Percentiles rank a stretch among this genome's conserved stretches.
phyloP scores from a whole-genome alignment of 1,284 basidiomycete species.

The Cutaneotrichosporon mucoides region DNA sequence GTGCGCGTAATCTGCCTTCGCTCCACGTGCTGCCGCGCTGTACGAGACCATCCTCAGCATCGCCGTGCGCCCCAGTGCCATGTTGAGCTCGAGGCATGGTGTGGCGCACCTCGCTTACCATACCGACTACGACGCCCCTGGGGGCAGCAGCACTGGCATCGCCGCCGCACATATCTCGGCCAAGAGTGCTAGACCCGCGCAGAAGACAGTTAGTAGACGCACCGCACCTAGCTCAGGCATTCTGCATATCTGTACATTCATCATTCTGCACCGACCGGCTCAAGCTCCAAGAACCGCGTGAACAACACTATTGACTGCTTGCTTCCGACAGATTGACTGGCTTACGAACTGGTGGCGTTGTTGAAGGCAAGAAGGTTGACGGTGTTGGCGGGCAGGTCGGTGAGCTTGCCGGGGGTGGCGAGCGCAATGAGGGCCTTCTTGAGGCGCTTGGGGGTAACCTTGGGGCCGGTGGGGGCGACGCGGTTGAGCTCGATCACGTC shows the following conservation, averaged over 20 bases:
- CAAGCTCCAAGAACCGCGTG: not conserved
- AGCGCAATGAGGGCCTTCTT: constrained; percentile 69
- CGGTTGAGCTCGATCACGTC: constrained; percentile 29
- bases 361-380: constrained; percentile 75
- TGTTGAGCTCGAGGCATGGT: too few species aligned
- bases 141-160: too few species aligned
- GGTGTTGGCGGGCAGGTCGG: constrained; percentile 51
- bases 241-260: constrained; percentile 8
- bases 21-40: too few species aligned
- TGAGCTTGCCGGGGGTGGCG: constrained; percentile 57
- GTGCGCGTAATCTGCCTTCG: too few species aligned
- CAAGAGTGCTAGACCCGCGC: not conserved
- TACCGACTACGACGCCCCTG: too few species aligned
- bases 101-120: too few species aligned
- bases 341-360: constrained; percentile 59
- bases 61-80: too few species aligned
- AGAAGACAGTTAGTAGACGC: not conserved
- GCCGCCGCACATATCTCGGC: too few species aligned
- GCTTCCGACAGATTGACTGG: constrained; percentile 15
- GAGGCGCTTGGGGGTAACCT: constrained; percentile 62
- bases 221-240: not conserved
- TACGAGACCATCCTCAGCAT: too few species aligned
- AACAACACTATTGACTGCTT: constrained; percentile 5
- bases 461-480: constrained; percentile 30
- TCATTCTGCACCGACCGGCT: not conserved